Conservation (phyloP, 176 grass and related monocot genomes). For the Aegilops tauschii region DNA sequence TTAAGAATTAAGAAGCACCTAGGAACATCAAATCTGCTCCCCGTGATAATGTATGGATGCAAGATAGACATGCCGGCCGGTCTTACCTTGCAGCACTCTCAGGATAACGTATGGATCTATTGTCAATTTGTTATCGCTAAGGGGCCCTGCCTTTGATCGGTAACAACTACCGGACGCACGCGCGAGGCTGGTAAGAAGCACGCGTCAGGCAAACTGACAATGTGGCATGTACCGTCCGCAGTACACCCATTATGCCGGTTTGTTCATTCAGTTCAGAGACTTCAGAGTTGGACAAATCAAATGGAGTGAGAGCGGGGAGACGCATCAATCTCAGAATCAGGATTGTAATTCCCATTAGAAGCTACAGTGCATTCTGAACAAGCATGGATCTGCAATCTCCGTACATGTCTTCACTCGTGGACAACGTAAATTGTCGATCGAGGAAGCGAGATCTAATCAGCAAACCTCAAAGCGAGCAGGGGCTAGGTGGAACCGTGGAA, state of each 20-base stretch:
- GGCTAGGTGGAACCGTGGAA: too few species aligned
- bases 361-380: too few species aligned
- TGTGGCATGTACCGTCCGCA: not conserved
- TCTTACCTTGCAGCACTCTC: too few species aligned
- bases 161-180: too few species aligned
- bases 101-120: too few species aligned
- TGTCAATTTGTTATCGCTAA: not conserved
- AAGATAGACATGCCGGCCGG: too few species aligned
- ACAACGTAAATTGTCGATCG: not conserved
- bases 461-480: not conserved
- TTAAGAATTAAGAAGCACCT: too few species aligned
- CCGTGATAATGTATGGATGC: too few species aligned
- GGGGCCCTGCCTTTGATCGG: not conserved
- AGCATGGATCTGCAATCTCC: not conserved
- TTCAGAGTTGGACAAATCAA: not conserved
- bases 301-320: not conserved
- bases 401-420: conserved; percentile 1
- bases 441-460: not conserved
- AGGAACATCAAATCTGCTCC: too few species aligned
- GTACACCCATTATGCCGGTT: too few species aligned
- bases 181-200: too few species aligned
- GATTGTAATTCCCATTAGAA: not conserved
- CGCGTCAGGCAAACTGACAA: too few species aligned
- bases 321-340: not conserved
- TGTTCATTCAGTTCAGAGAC: not conserved